phyloP scores from a whole-genome alignment of 164 flowering plant genomes.

The Magnolia officinalis region DNA sequence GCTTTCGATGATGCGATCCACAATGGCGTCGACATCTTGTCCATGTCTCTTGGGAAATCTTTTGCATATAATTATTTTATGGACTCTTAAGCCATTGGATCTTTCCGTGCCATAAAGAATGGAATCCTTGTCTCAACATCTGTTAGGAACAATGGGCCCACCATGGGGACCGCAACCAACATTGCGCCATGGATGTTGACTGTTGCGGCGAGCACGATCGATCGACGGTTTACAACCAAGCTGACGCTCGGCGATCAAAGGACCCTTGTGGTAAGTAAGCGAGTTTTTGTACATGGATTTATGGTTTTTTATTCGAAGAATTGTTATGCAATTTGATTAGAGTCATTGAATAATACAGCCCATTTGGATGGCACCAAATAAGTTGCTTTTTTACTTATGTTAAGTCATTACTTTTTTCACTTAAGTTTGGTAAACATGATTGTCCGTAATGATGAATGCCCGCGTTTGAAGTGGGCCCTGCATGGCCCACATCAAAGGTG shows the following conservation, averaged over 20 bases:
- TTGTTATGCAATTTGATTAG: too few relatives aligned
- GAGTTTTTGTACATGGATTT: background rate
- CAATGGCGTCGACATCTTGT: conserved; percentile 84
- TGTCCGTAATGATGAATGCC: too few relatives aligned
- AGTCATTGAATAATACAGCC: too few relatives aligned
- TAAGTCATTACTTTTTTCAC: too few relatives aligned
- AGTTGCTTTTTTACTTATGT: too few relatives aligned
- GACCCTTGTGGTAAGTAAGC: background rate
- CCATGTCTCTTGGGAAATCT: conserved; percentile 57
- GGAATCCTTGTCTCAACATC: conserved; percentile 62
- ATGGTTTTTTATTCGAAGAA: too few relatives aligned
- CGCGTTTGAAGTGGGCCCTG: too few relatives aligned
- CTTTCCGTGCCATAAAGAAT: conserved; percentile 68
- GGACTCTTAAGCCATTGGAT: conserved; percentile 53
- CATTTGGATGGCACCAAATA: too few relatives aligned
- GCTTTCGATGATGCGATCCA: conserved; percentile 68
- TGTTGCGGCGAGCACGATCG: conserved; percentile 68
- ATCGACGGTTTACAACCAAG: conserved; percentile 35
- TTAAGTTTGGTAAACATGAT: too few relatives aligned
- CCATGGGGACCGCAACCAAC: conserved; percentile 27
- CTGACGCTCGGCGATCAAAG: background rate
- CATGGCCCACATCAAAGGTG: too few relatives aligned
- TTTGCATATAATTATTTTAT: conserved; percentile 12
- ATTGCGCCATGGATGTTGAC: conserved; percentile 79
- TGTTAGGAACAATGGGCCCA: conserved; percentile 74